Evolutionary conservation across 2,329 filamentous ascomycete species (phyloP), one percentile per base, ranked within the genome.

Genomic region (Fusarium nanum): DNA sequence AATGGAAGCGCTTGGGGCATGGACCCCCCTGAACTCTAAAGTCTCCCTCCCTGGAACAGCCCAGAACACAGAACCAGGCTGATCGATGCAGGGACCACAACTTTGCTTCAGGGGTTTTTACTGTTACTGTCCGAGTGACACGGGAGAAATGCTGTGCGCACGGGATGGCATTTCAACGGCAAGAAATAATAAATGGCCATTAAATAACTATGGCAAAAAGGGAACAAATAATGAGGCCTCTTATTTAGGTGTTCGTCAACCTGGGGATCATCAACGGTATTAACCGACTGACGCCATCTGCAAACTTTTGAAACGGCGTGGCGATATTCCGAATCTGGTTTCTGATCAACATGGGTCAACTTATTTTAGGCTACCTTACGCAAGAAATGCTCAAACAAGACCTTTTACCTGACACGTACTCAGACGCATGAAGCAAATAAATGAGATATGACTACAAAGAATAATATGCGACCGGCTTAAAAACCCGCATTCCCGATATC

Each of bases 41-140:
- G 34, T 32, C 45, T 27, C 22, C 27, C 46, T 48, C 52, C 60
- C 42, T 64, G 34, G 37, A 41, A 56, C 41, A 52, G 46, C 45
- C 41, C 50, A 54, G 49, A 53, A 44, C 20, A 25, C 41, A 25
- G 6, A 25, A 16, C 14, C 41, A 58, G 41, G n/a, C n/a, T 30
- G 45, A 28, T 42, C 37, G 62, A 62, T 37, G 56, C 72, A 73
- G 70, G 70, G 72, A 70, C 64, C 67, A 71, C 67, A 64, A 64
- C 49, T 63, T 47, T 41, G 37, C 46, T 62, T 62, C 55, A 59
- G 65, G 57, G 70, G 68, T 62, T 57, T 60, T 58, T 58, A 12
- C 14, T 42, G 27, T 18, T 12, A 42, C 32, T 53, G 56, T 28
- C 58, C 27, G 22, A 66, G 70, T 72, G 65, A 60, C 70, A 73